Evolutionary conservation across 208 protist species (phyloP).

Genomic region (Leptomonas pyrrhocoris): DNA sequence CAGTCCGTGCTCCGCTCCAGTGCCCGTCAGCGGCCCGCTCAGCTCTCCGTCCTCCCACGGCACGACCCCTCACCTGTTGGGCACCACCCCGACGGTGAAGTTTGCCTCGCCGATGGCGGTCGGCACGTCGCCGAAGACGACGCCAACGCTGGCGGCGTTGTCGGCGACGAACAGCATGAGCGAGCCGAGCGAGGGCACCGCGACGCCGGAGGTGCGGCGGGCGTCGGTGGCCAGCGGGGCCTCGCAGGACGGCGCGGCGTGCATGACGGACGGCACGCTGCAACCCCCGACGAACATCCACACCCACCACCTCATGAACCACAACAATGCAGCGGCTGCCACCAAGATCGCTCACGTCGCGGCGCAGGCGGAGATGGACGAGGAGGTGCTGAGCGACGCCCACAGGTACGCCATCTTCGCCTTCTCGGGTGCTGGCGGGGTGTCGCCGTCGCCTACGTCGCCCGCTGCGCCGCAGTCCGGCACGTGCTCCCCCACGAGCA

Average conservation of each 20-base stretch:
- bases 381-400: conserved; percentile 5
- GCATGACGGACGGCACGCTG: not conserved
- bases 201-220: not conserved
- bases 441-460: conserved; percentile 9
- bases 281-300: not conserved
- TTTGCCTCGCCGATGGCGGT: conserved; percentile 11
- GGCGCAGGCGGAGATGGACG: conserved; percentile 13
- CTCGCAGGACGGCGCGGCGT: not conserved
- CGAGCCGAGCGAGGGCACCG: not conserved
- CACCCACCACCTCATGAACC: not conserved
- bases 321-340: not conserved
- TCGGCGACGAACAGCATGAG: not conserved
- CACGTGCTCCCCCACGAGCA: conserved; percentile 4
- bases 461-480: conserved; percentile 2
- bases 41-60: not conserved
- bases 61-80: conserved; percentile 12
- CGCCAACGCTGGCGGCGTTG: not conserved
- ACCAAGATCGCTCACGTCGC: not conserved
- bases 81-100: conserved; percentile 9
- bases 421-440: conserved; percentile 1
- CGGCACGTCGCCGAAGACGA: conserved; percentile 5
- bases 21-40: conserved; percentile 6
- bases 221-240: no score
- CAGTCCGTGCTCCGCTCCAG: not conserved
- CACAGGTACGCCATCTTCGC: conserved; percentile 7